phyloP scores from a whole-genome alignment of 345 rosid species.

The Ailanthus altissimus region DNA sequence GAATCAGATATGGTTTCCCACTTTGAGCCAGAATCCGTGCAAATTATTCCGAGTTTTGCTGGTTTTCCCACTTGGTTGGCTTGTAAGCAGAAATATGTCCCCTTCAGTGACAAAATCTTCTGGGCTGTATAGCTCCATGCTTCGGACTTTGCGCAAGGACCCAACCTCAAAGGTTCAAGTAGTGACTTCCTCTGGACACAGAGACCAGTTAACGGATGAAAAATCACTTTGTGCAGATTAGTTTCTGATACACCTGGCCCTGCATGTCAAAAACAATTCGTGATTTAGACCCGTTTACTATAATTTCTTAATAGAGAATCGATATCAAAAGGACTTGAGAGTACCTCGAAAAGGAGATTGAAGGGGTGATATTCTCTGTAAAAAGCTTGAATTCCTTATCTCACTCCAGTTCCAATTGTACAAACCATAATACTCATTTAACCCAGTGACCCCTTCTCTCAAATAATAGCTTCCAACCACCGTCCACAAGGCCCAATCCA shows the following conservation, averaged over 20 bases:
- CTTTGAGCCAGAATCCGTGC: constrained; percentile 45
- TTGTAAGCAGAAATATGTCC: constrained; percentile 66
- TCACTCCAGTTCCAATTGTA: constrained; percentile 67
- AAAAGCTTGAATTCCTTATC: constrained; percentile 55
- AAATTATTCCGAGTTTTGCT: constrained; percentile 47
- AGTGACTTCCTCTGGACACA: constrained; percentile 57
- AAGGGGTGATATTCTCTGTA: constrained; percentile 55
- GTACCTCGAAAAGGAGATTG: constrained; percentile 68
- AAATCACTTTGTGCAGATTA: constrained; percentile 57
- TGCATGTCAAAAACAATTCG: constrained; percentile 28
- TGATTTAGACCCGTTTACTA: not conserved
- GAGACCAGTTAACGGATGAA: constrained; percentile 79
- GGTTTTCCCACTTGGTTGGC: constrained; percentile 41
- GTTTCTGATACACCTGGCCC: constrained; percentile 74
- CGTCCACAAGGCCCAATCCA: constrained; percentile 90
- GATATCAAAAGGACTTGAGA: not conserved
- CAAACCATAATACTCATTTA: constrained; percentile 65
- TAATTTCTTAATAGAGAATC: not conserved
- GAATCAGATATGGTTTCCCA: constrained; percentile 83
- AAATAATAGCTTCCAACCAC: constrained; percentile 78
- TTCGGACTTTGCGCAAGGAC: constrained; percentile 72
- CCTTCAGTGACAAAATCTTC: constrained; percentile 46
- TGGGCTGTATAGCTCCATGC: constrained; percentile 65
- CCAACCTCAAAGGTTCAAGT: constrained; percentile 48
- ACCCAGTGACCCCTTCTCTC: constrained; percentile 66